A percentile compares a stretch with the other conserved stretches of the same genome.
Conservation (phyloP, 192 early-diverging fungal species). For the Tieghemiomyces parasiticus region DNA sequence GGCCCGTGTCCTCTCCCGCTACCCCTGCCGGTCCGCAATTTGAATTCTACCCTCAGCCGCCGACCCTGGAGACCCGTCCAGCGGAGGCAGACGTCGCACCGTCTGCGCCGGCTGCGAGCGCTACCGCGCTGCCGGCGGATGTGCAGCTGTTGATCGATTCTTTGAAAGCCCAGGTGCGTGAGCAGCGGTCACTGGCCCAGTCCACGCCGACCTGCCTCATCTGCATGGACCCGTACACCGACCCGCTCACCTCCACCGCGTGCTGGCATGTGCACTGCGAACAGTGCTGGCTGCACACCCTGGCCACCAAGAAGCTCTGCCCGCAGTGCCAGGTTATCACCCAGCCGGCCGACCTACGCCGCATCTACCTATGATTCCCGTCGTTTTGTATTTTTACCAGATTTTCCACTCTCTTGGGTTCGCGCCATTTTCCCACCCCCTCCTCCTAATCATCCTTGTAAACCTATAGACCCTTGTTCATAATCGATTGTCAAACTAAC, state of each 20-base stretch:
- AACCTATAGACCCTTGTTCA: too few species aligned
- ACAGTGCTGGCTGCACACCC: conserved; percentile 69
- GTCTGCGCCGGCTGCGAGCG: conserved; percentile 12
- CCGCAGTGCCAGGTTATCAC: conserved; percentile 85
- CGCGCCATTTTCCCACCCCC: too few species aligned
- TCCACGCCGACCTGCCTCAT: conserved; percentile 53
- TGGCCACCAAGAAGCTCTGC: conserved; percentile 77
- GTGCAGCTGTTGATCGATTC: conserved; percentile 63
- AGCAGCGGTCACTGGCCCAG: conserved; percentile 35
- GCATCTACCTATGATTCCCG: conserved; percentile 62
- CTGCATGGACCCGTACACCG: conserved; percentile 56
- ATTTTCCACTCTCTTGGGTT: too few species aligned
- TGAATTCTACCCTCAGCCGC: conserved; percentile 11
- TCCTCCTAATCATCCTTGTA: too few species aligned
- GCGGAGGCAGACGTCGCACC: conserved; percentile 12
- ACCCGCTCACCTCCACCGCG: conserved; percentile 57
- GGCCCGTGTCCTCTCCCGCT: background rate
- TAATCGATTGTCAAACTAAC: too few species aligned
- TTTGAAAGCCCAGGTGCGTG: conserved; percentile 49
- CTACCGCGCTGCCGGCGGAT: background rate
- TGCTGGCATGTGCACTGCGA: conserved; percentile 94
- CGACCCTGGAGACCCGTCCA: background rate
- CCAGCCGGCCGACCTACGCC: conserved; percentile 58
- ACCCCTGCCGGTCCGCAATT: conserved; percentile 11
- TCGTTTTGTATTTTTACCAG: too few species aligned